Base-by-base conservation (phyloP, 1,284 basidiomycete species). In the Apiotrichum akiyoshidainum region DNA sequence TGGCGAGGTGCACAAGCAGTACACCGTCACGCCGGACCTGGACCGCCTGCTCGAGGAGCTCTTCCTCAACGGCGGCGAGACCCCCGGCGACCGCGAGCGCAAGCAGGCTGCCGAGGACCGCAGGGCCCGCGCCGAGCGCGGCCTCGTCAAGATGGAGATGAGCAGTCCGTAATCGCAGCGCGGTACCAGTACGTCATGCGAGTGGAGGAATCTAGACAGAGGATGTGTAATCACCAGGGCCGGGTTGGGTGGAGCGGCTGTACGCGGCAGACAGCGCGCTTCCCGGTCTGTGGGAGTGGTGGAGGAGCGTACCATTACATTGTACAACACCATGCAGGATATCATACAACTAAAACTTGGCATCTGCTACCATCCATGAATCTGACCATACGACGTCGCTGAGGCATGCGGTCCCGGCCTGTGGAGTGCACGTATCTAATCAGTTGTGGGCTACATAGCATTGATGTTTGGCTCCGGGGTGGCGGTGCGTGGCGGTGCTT, bases 1-100 rank as follows among this genome's bases (percentile, higher is more conserved):
- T 0, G 93, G 93, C 33, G 88, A 93, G 71, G 83, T 96, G 51
- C 87, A 88, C 79, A 87, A 89, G 70, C 85, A 88, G 58, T 95
- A 93, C 67, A 83, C 90, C 41, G 88, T 88, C 49, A 89, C 90
- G 2, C 93, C 93, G 0, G 86, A 96, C 69, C 80, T 96, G 10
- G 89, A 93, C 54, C 78, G 84, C 2, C 80, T 96, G 46, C 81
- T 96, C 8, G 76, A 80, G n/a, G 85, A 86, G 13, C 82, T 91
- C 80, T 85, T 86, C 48, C 58, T 76, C 49, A 68, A 67, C 52
- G 75, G 70, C 14, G 77, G 77, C 14, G 59, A 70, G 54, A 75
- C 74, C 13, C 77, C 76, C 0, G 75, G 71, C 13, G 77, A 77
- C 55, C 65, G 64, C 57, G 70, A 80, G 44, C 80, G 80, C n/a